Base-by-base conservation (phyloP, 1,139 yeast species). In the Geotrichum armillariae region DNA sequence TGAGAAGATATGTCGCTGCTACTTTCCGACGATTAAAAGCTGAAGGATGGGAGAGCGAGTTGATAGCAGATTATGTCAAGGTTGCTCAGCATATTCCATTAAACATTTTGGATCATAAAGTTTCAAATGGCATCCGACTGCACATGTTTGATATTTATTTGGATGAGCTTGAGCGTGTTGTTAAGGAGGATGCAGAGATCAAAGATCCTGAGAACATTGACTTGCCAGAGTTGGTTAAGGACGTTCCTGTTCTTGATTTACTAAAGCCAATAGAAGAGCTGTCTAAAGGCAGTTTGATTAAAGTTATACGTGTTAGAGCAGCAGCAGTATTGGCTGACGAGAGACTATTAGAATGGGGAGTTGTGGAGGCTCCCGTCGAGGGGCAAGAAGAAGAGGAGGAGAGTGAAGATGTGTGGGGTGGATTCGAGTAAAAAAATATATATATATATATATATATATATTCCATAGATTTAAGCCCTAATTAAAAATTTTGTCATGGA, bases 141-240 rank as follows among this genome's bases (percentile, higher is more conserved):
- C 99, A 93, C 69, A 69, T 93, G 49, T 77, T 87, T 58, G 99
- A 93, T 69, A 80, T 93, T 16, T 83, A 80, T 64, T 67, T 87
- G 41, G 98, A 91, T 61, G 99, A 93, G 68, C 72, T 93, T 57
- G 95, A 85, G 61, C 76, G 77, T 55, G 78, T 84, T 8, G 65
- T 85, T 51, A 78, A 79, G 54, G 79, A 72, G 23, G 69, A 53
- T 2, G 62, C 57, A 3, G 60, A 51, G 17, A 51, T 46, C 5
- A 53, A 57, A 18, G 58, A 61, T 42, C 29, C 21, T 8, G 58
- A 57, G 35, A 23, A 58, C 37, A 52, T 56, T 18, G 58, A 53
- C 9, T 56, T 58, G 42, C 52, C 57, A 16, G 62, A 60, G 32
- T 68, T 74, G 36, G 71, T 76, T 20, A 67, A 68, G 1, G 64